phyloP scores from a whole-genome alignment of 108 stramenopile species.

The Cyclotella sp. region DNA sequence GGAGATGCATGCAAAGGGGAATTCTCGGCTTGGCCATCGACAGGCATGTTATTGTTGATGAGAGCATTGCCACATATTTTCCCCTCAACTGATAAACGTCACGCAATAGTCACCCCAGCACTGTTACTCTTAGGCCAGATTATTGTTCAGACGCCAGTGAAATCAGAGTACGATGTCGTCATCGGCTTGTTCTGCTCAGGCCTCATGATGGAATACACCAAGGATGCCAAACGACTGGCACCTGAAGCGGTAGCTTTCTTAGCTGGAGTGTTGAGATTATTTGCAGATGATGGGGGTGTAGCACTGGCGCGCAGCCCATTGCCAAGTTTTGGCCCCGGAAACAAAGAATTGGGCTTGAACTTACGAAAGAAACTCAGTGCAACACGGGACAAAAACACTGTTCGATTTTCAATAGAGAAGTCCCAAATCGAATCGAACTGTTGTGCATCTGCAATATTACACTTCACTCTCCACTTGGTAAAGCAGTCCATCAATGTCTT shows the following conservation, averaged over 20 bases:
- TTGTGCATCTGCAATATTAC: constrained; percentile 48
- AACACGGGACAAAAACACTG: constrained; percentile 13
- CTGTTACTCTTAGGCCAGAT: constrained; percentile 85
- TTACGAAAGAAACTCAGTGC: constrained; percentile 34
- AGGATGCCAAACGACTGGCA: constrained; percentile 77
- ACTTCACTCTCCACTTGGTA: constrained; percentile 57
- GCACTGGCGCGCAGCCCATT: constrained; percentile 33
- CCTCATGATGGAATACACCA: constrained; percentile 83
- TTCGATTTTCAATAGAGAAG: constrained; percentile 60
- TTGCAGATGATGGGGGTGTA: constrained; percentile 57
- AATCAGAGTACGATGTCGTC: constrained; percentile 69
- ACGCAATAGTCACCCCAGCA: constrained; percentile 89
- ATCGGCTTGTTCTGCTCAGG: constrained; percentile 81
- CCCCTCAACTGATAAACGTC: constrained; percentile 90
- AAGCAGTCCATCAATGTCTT: constrained; percentile 37
- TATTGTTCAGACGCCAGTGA: constrained; percentile 84
- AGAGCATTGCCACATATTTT: constrained; percentile 89
- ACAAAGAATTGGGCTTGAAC: background rate
- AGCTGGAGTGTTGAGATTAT: constrained; percentile 68
- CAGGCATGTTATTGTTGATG: constrained; percentile 83
- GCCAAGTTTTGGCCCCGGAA: constrained; percentile 64
- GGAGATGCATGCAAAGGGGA: constrained; percentile 62
- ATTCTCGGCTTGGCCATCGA: constrained; percentile 85
- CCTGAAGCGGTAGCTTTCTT: constrained; percentile 90
- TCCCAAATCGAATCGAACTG: constrained; percentile 46